Evolutionary conservation across 768 basidiomycete species (phyloP), one percentile per base, ranked within the genome.

Genomic region (Amanita exitialis): DNA sequence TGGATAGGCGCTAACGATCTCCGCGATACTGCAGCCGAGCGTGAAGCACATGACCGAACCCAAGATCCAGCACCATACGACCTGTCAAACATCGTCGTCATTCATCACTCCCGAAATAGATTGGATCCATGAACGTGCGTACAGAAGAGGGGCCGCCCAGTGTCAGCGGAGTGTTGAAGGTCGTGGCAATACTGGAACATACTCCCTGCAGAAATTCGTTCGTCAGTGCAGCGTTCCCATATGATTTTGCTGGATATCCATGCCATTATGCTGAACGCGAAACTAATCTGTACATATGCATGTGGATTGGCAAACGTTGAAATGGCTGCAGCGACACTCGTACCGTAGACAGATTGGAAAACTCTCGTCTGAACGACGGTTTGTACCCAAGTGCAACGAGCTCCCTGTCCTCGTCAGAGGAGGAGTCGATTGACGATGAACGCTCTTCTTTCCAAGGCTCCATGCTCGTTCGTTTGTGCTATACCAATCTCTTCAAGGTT

Each of bases 311-410:
- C n/a, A 48, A 20, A 20, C 18, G 50, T 36, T 30, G 38, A 20
- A 6, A 28, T 20, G 6, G 16, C 39, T 52, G 23, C 39, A 37
- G 23, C 25, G 34, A 27, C 38, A 20, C 12, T 18, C 79, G 53
- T 55, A 84, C 83, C 54, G 85, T 87, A n/a, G 84, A 83, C 28
- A 90, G 64, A 59, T 87, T 88, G 6, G 84, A 80, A 58, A 92
- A 92, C 71, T 92, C 90, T 52, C 90, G 75, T 64, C 80, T 82
- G 72, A 92, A 91, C 13, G 84, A 86, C 37, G 84, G 84, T 59
- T 82, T 78, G 59, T 86, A 86, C 16, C 84, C 84, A 58, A 86
- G 63, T 13, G 77, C 80, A 50, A 80, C 71, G 36, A 86, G 73
- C 59, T 79, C 76, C 60, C 69, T 73, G 66, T 85, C 82, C 61